Base-by-base conservation (phyloP, 2,329 filamentous ascomycete genomes). In the Ramularia collo-cygni region DNA sequence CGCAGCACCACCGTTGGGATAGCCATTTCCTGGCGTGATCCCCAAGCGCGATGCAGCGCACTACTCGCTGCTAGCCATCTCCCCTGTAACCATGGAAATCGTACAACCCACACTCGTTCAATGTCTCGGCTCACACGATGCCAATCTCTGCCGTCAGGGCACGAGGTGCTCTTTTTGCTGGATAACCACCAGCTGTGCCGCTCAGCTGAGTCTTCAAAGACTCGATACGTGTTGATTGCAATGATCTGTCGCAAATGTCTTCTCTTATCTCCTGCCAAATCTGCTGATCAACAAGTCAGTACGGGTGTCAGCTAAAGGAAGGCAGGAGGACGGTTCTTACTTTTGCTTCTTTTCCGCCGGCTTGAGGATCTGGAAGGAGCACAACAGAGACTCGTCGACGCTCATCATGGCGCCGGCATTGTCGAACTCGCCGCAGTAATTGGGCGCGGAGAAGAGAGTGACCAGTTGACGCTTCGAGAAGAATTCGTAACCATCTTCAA, bases 341-440 rank as follows among this genome's bases (percentile, higher is more conserved):
- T 96, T 96, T 86, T 95, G 90, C 83, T 98, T 98, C 83, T 98
- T 98, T 79, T 98, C 92, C 68, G 92, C 92, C 62, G 92, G 92
- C 76, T 96, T 98, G 74, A 98, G 77, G 64, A 98, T 96, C 85
- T 96, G 92, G 83, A 98, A 98, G 49, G 89, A 95, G 76, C 92
- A 98, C 60, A 98, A 76, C 67, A 98, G 71, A 66, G 89, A 95
- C 75, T 96, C 92, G 64, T 96, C 92, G 28, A 98, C 92, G 63
- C 89, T 95, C 92, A 98, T 96, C 90, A 98, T 96, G 51, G 92
- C 92, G 64, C 92, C 92, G 38, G 90, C 90, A 62, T 98, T 98
- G 75, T 98, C 92, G 63, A 98, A 98, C 71, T 98, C 92, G 66
- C 90, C 90, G 60, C 90, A 98, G 75, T 98, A 98, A 72, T 98